These are phyloP conservation scores for Monosporascus sp. DNA, from an alignment of 2,329 filamentous ascomycete genomes.

Conservation along the genomic window DNA sequence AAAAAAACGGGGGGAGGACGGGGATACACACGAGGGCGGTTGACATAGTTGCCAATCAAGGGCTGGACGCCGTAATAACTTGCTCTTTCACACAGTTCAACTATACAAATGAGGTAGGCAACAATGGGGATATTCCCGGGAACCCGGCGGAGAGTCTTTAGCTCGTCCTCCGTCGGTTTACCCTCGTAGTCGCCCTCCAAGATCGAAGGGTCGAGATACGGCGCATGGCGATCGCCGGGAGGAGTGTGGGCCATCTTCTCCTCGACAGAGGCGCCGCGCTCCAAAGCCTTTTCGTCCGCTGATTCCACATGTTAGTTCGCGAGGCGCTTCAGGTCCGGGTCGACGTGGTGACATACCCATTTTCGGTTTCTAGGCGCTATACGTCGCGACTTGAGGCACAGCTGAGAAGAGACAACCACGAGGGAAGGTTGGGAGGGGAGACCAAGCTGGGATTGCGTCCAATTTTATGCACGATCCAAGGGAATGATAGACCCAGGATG, in stretches of 20 bases:
- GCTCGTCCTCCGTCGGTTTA: conserved; percentile 43
- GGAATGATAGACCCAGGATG: not conserved
- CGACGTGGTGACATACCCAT: not conserved
- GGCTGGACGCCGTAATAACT: conserved; percentile 55
- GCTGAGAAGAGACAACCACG: not conserved
- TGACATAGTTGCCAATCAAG: conserved; percentile 57
- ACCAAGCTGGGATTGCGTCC: not conserved
- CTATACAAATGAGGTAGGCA: conserved; percentile 53
- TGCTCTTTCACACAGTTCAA: conserved; percentile 57
- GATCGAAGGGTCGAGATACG: conserved; percentile 19
- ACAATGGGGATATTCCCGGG: conserved; percentile 46
- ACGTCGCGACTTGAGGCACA: not conserved
- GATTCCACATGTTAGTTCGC: not conserved
- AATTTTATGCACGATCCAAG: not conserved
- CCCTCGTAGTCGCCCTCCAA: conserved; percentile 26
- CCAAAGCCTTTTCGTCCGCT: conserved; percentile 13
- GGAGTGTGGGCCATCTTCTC: conserved; percentile 19
- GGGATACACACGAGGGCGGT: conserved; percentile 37
- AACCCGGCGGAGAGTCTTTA: conserved; percentile 31
- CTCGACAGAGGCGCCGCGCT: conserved; percentile 13
- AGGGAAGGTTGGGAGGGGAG: not conserved
- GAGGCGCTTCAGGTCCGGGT: not conserved
- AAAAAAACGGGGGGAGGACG: not conserved
- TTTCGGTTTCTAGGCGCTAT: not conserved
- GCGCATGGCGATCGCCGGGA: conserved; percentile 15